Percentiles rank a stretch among this genome's conserved stretches.
Evolutionary conservation across 306 rosid genomes (phyloP).

Genomic region (Citrullus colocynthis): DNA sequence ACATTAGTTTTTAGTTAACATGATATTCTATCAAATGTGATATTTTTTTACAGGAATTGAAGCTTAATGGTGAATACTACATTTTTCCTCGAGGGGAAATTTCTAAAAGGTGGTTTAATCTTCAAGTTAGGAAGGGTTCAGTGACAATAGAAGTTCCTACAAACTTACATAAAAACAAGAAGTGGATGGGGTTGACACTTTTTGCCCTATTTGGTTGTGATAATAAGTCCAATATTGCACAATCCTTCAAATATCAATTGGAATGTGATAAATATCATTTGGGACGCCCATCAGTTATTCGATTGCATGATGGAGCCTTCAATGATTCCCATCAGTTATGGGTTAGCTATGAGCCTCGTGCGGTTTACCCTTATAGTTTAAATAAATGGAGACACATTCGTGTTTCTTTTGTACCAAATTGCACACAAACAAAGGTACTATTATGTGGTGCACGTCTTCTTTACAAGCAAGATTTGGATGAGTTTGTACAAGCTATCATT

Average conservation of each 20-base stretch:
- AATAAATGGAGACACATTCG: neutral
- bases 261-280: neutral
- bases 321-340: neutral
- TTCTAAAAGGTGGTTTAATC: neutral
- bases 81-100: neutral
- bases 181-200: neutral
- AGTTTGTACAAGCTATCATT: neutral
- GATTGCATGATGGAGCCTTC: neutral
- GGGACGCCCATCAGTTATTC: neutral
- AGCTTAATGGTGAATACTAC: neutral
- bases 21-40: no score
- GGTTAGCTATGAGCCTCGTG: neutral
- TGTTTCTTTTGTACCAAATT: neutral
- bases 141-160: slow-evolving; percentile 3
- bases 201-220: neutral
- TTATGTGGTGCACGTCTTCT: slow-evolving; percentile 7
- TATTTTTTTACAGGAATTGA: neutral
- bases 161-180: slow-evolving; percentile 7
- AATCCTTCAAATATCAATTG: slow-evolving; percentile 7
- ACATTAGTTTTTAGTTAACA: neutral
- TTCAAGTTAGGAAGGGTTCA: neutral
- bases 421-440: no score
- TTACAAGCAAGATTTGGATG: slow-evolving; percentile 2
- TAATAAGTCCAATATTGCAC: neutral
- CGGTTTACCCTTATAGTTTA: neutral